Base-by-base conservation (phyloP, 441 rosid species). In the Pelargonium myrrhifolium region DNA sequence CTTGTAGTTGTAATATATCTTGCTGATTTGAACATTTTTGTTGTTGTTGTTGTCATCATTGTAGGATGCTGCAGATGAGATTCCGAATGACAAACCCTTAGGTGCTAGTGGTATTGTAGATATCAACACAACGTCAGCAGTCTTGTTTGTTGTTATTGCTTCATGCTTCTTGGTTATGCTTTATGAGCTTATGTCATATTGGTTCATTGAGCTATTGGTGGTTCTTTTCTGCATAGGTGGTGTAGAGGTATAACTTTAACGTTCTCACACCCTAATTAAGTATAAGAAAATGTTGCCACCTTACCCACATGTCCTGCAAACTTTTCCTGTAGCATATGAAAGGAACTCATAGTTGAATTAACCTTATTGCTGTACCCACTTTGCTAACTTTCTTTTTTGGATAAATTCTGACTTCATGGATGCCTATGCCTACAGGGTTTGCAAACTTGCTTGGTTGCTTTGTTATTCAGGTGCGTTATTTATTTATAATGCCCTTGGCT, bases 361-460 rank as follows among this genome's bases (percentile, higher is more conserved):
- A 45, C 51, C 39, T 45, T 45, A 14, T 12, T 45, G 51, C 51
- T 14, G n/a, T 45, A 14, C 51, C 51, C 3, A 43, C 18, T 12
- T 65, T 62, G 14, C 12, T 21, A 21, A 70, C 62, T 10, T 18
- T 9, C 53, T 51, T 66, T 66, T 10, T n/a, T 12, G 60, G 20
- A 67, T 53, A 64, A 22, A 45, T 51, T 71, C 72, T 76, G 67
- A 77, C 77, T 26, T 67, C 64, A 53, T 74, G n/a, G 28, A 35
- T 5, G 6, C 39, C 73, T 74, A 65, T 66, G 43, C 42, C 10
- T 77, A 76, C 86, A 94, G 97, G 99, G 99, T 71, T 75, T 94
- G 80, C 99, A 94, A 86, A 94, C 99, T 80, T 94, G 97, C 79
- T 81, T 85, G 65, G 99, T 89, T 70, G 97, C 96, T 71, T 80